These are phyloP conservation scores for Violaceomyces palustris DNA, from an alignment of 1,284 basidiomycete species.

Conservation along the genomic window DNA sequence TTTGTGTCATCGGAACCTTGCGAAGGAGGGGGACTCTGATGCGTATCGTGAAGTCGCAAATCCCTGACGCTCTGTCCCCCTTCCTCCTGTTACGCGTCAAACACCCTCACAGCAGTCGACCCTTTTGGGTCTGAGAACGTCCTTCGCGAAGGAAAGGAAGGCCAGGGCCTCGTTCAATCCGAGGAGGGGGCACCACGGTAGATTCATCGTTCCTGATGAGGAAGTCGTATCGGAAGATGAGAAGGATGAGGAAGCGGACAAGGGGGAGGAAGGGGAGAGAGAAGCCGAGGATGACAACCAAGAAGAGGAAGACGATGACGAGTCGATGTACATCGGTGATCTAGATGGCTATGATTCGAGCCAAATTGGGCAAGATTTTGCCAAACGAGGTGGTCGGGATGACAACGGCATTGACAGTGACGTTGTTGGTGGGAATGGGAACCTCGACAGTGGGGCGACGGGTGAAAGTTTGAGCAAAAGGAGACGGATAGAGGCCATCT, in stretches of 20 bases:
- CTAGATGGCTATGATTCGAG: too few species aligned
- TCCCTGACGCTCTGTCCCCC: too few species aligned
- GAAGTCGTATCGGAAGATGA: slow-evolving; percentile 1
- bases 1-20: background rate
- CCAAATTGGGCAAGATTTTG: too few species aligned
- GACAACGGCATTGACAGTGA: too few species aligned
- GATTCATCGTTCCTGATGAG: slow-evolving; percentile 25
- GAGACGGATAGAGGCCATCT: too few species aligned
- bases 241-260: slow-evolving; percentile 4
- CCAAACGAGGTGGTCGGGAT: too few species aligned
- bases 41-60: too few species aligned
- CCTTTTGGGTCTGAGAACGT: slow-evolving; percentile 23
- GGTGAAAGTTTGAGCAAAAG: too few species aligned
- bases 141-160: slow-evolving; percentile 19
- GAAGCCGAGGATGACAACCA: background rate
- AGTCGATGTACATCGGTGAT: too few species aligned
- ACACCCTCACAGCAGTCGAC: slow-evolving; percentile 30
- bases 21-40: too few species aligned
- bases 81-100: background rate
- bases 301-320: slow-evolving; percentile 3
- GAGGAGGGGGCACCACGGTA: slow-evolving; percentile 38
- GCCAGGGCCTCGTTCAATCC: slow-evolving; percentile 33
- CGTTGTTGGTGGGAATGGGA: too few species aligned
- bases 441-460: too few species aligned
- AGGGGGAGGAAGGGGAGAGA: slow-evolving; percentile 1